Conservation (phyloP, 2,329 filamentous ascomycete genomes). For the Colletotrichum tanaceti region DNA sequence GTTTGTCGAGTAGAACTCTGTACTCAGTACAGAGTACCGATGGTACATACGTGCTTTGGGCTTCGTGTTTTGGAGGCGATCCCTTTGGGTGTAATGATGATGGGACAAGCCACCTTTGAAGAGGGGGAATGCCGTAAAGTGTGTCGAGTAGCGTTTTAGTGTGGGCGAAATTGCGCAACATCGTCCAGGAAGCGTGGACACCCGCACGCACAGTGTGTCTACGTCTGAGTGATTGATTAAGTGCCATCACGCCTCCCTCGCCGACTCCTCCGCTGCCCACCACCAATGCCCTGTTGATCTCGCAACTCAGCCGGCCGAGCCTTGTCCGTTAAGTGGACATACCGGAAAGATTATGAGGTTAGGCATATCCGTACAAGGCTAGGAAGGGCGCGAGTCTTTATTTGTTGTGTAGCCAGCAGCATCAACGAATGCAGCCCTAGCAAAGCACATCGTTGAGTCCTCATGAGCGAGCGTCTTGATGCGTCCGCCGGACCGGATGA, state of each 20-base stretch:
- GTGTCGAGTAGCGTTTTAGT: slow-evolving; percentile 40
- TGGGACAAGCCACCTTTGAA: slow-evolving; percentile 34
- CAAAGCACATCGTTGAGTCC: background rate
- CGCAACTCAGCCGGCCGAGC: background rate
- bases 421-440: slow-evolving; percentile 26
- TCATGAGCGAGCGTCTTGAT: background rate
- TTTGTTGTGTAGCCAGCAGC: slow-evolving; percentile 22
- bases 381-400: background rate
- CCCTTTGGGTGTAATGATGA: slow-evolving; percentile 28
- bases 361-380: slow-evolving; percentile 9
- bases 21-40: slow-evolving; percentile 19
- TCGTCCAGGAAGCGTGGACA: slow-evolving; percentile 25
- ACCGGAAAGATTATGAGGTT: slow-evolving; percentile 15
- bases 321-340: slow-evolving; percentile 12
- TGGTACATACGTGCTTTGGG: slow-evolving; percentile 17
- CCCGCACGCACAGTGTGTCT: slow-evolving; percentile 27
- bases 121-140: slow-evolving; percentile 39
- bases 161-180: slow-evolving; percentile 34
- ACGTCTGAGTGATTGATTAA: slow-evolving; percentile 3
- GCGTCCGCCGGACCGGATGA: background rate
- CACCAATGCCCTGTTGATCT: slow-evolving; percentile 10
- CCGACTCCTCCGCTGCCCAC: slow-evolving; percentile 6
- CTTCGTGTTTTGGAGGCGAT: slow-evolving; percentile 21
- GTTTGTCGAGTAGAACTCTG: slow-evolving; percentile 31
- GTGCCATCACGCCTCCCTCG: background rate